Base-by-base conservation (phyloP, 2,329 filamentous ascomycete species). In the Xylariaceae sp. region DNA sequence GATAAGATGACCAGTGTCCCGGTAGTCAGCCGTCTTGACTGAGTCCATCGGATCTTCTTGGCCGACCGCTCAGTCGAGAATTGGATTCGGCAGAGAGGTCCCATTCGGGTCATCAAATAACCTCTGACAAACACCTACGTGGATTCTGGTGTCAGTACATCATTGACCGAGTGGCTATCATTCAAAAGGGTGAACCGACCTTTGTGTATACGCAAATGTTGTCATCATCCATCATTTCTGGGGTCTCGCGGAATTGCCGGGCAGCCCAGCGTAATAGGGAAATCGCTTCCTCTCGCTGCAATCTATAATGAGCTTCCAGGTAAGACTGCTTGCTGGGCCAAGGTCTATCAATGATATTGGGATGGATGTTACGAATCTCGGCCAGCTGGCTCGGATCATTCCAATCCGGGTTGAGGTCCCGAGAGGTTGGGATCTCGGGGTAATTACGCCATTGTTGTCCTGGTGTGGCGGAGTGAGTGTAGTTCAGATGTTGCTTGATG, bases 201-300 rank as follows among this genome's bases (percentile, higher is more conserved):
- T 83, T 76, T 3, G 85, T 83, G 51, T 93, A 93, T 12, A 91
- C 72, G 4, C 75, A 78, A 0, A 79, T 73, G 3, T 71, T 62
- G 1, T 71, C 54, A 0, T 71, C 70, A 43, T 94, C 89, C 11
- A 61, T 61, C 63, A 80, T 79, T 0, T 56, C 47, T 0, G 82
- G 80, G 6, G 73, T 55, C 1, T 62, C 49, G 18, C 70, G 73
- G 41, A 85, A 74, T 11, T 71, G 63, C 0, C 67, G 64, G 1
- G 95, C 74, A 0, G 86, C 81, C 47, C 79, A 73, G 6, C 89
- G 76, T 0, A 95, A 69, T 1, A 82, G 75, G 11, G 84, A 76
- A 3, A 87, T 68, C 0, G 81, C 78, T 56, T 95, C 89, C 55
- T 89, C 85, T 3, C 89, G 76, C 7, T 89, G 71, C 2, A 95